Conservation (phyloP, 164 flowering plant species). For the Stephania japonica region DNA sequence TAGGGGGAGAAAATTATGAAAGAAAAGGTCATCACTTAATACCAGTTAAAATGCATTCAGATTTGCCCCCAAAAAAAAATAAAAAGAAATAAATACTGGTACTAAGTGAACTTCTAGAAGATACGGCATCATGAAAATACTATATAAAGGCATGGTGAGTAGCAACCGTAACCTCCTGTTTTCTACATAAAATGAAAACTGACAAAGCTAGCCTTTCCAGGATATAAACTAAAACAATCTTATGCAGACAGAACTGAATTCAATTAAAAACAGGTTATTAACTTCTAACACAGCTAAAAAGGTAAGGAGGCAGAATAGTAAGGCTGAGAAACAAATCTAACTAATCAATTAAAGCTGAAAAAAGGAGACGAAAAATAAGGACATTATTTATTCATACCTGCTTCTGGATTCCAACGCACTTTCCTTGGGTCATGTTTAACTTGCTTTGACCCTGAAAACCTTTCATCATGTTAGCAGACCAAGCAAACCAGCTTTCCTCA, state of each 20-base stretch:
- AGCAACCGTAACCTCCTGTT: background rate
- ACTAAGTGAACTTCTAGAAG: too few species aligned
- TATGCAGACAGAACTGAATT: background rate
- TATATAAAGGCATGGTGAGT: background rate
- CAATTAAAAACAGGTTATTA: background rate
- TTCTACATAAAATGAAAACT: background rate
- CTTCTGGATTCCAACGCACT: slow-evolving; percentile 39
- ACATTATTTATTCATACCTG: slow-evolving; percentile 26
- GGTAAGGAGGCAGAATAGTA: background rate
- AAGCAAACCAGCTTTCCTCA: background rate
- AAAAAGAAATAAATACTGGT: too few species aligned
- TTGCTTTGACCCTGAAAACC: slow-evolving; percentile 23
- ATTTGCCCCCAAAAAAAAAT: too few species aligned
- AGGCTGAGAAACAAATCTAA: background rate
- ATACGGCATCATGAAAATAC: background rate
- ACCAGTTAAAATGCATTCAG: too few species aligned
- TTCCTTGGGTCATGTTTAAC: slow-evolving; percentile 24
- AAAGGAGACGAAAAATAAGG: background rate
- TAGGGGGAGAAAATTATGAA: background rate
- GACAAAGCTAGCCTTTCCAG: background rate
- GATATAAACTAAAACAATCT: background rate
- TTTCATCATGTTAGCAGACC: slow-evolving; percentile 5
- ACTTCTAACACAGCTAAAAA: background rate
- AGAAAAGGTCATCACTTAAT: background rate
- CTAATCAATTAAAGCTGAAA: background rate